A percentile compares a stretch with the other conserved stretches of the same genome.
These are phyloP conservation scores for Myriosclerotinia curreyana DNA, from an alignment of 2,329 filamentous ascomycete species.

Conservation along the genomic window DNA sequence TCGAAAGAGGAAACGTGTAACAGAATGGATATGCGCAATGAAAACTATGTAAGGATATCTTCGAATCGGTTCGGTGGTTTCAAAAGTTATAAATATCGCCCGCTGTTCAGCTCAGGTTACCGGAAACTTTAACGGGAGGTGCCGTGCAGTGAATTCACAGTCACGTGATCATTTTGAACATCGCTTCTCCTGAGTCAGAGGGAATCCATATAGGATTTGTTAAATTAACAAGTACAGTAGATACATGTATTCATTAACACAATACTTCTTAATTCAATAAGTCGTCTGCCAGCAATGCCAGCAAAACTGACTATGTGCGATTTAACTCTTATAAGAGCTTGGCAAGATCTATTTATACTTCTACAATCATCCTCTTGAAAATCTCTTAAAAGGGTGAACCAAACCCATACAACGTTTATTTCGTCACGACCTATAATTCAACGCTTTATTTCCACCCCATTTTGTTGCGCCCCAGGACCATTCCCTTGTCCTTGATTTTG, in stretches of 20 bases:
- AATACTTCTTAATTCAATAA: constrained; percentile 13
- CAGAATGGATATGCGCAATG: neutral
- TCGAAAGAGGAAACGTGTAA: neutral
- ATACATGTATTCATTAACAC: neutral
- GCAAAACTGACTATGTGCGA: neutral
- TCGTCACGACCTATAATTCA: constrained; percentile 10
- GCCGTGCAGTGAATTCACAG: neutral
- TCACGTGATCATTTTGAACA: neutral
- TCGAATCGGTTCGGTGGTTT: neutral
- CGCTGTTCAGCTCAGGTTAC: neutral
- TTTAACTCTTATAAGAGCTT: constrained; percentile 9
- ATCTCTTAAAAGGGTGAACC: neutral
- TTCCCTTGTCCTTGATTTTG: constrained; percentile 21
- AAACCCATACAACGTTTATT: constrained; percentile 1
- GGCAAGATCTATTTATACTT: constrained; percentile 19
- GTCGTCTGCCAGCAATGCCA: constrained; percentile 5
- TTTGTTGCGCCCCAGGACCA: constrained; percentile 23
- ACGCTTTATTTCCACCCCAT: constrained; percentile 13
- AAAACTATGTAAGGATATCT: neutral
- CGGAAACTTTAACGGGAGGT: neutral
- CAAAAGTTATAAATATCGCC: too few species aligned
- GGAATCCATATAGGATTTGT: neutral
- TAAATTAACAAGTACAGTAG: neutral
- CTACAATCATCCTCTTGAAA: constrained; percentile 15
- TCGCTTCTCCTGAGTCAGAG: neutral